A percentile compares a stretch with the other conserved stretches of the same genome.
Evolutionary conservation across 148 eudicot genomes (phyloP).

Genomic region (Pharnaceum exiguum): DNA sequence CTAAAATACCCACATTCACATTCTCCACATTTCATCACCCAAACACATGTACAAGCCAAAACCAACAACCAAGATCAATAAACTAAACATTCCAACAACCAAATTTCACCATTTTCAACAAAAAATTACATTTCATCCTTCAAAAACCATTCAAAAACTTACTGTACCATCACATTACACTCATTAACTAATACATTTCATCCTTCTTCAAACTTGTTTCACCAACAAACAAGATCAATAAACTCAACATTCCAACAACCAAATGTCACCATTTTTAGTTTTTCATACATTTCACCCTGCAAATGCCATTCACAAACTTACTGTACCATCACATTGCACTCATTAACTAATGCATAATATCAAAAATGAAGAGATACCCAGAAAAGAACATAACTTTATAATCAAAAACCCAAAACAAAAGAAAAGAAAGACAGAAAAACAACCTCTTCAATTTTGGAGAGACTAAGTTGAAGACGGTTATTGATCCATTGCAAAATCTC

Average conservation of each 20-base stretch:
- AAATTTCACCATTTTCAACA: background rate
- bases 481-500: slow-evolving; percentile 88
- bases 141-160: background rate
- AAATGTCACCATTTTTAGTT: background rate
- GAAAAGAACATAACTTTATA: background rate
- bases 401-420: background rate
- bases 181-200: too few relatives aligned
- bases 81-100: background rate
- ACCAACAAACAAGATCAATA: background rate
- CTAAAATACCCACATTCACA: too few relatives aligned
- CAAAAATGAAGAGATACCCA: background rate
- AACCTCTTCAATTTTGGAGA: slow-evolving; percentile 90
- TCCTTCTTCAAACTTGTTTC: too few relatives aligned
- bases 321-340: too few relatives aligned
- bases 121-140: background rate
- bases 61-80: background rate
- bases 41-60: too few relatives aligned
- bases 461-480: slow-evolving; percentile 70
- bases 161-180: too few relatives aligned
- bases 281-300: background rate
- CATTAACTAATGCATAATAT: too few relatives aligned
- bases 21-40: too few relatives aligned
- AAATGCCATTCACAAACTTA: background rate
- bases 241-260: background rate
- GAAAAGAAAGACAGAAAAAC: background rate